Base-by-base conservation (phyloP, 768 basidiomycete genomes). In the Rhizopogon vesiculosus region DNA sequence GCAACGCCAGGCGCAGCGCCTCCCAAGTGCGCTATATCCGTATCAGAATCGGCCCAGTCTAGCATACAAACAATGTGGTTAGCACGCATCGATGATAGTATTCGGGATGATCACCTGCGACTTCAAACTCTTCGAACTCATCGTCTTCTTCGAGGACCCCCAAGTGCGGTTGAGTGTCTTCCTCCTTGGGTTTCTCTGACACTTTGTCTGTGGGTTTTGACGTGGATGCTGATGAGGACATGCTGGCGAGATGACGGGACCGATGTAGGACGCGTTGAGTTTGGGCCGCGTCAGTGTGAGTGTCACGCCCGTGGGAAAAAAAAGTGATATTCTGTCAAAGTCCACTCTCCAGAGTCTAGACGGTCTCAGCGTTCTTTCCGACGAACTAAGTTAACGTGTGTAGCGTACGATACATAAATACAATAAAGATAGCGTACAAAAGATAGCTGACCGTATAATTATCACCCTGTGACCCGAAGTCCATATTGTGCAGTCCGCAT, bases 141-240 rank as follows among this genome's bases (percentile, higher is more conserved):
- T 98, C 94, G 69, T 98, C 94, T 68, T 98, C 94, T 66, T 98
- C 94, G 7, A 98, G 75, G n/a, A 93, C 86, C 42, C 93, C 91
- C 0, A 96, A 81, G 64, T 89, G 84, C 5, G 83, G 83, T 45
- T 80, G 79, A 1, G 73, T 73, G 56, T 81, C 77, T 0, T 78
- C 74, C 38, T 78, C 76, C 53, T 76, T 69, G 56, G 76, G 71
- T 45, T 78, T 76, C 25, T 71, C 65, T 28, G 65, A 57, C 7
- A 53, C 59, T 51, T 72, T 70, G 45, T 55, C 74, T 40, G 61
- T 66, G 29, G 67, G 45, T 55, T 85, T 85, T 51, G 84, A 76
- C 40, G 76, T 70, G 38, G 79, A 78, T 29, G 79, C 64, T 42
- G 78, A 64, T 49, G 79, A 69, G 13, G 78, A 75, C 75, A 78